phyloP scores from a whole-genome alignment of 208 protist genomes.

The Herpetomonas tarakana region DNA sequence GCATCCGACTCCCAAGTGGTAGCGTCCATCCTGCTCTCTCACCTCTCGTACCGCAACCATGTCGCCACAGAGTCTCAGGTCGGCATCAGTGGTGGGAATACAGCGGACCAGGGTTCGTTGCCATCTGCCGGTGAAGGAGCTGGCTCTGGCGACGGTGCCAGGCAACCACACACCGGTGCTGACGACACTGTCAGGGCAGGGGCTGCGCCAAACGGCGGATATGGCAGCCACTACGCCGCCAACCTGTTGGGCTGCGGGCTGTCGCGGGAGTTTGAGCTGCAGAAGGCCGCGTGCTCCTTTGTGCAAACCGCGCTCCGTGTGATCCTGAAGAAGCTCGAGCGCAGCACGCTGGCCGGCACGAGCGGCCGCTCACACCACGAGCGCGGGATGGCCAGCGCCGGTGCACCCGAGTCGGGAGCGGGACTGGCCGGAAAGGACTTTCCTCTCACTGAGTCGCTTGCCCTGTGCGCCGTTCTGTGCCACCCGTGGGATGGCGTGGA shows the following conservation, averaged over 20 bases:
- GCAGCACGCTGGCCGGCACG: background rate
- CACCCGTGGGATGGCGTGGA: constrained; percentile 86
- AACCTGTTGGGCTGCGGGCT: constrained; percentile 78
- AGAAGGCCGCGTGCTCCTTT: constrained; percentile 75
- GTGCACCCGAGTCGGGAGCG: no score
- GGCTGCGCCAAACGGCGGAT: constrained; percentile 11
- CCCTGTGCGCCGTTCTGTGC: constrained; percentile 78
- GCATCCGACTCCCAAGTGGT: constrained; percentile 40
- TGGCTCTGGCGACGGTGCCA: no score
- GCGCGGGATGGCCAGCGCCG: background rate
- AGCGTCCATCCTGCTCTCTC: constrained; percentile 33
- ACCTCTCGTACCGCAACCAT: constrained; percentile 19
- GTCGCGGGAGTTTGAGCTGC: constrained; percentile 67
- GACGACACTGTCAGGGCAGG: no score
- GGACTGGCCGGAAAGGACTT: no score
- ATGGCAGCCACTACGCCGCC: constrained; percentile 61
- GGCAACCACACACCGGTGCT: no score
- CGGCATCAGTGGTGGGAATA: no score
- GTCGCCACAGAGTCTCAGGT: constrained; percentile 1
- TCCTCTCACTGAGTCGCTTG: constrained; percentile 14
- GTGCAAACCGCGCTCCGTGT: constrained; percentile 54
- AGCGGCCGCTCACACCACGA: background rate
- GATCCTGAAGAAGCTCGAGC: constrained; percentile 29
- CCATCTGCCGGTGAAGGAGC: no score
- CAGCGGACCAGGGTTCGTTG: no score